These are phyloP conservation scores for Davidsoniella neocaledoniae DNA, from an alignment of 2,329 filamentous ascomycete species.

Conservation along the genomic window DNA sequence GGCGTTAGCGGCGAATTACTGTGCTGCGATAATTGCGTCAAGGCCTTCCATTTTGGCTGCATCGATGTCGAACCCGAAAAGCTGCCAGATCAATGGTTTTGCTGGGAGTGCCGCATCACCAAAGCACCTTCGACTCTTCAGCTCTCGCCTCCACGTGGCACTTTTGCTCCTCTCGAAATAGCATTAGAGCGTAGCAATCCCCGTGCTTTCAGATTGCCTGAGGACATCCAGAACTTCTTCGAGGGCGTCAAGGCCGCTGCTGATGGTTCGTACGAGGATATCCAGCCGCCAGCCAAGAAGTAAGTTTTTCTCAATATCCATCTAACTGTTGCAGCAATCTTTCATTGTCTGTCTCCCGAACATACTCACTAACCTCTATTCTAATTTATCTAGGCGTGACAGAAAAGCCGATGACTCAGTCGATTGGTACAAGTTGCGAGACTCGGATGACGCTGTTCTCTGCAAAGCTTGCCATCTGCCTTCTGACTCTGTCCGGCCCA, in stretches of 20 bases:
- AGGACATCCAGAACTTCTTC: conserved; percentile 56
- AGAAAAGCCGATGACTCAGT: conserved; percentile 41
- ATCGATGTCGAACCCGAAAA: conserved; percentile 56
- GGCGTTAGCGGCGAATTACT: conserved; percentile 69
- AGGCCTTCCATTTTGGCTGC: conserved; percentile 81
- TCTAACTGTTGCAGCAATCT: not conserved
- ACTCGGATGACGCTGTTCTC: conserved; percentile 56
- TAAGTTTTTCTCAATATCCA: not conserved
- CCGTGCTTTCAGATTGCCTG: conserved; percentile 55
- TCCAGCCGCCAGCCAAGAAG: conserved; percentile 20
- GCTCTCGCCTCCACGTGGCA: conserved; percentile 24
- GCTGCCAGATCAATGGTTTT: conserved; percentile 69
- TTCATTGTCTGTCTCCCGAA: too few relatives aligned
- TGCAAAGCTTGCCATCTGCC: conserved; percentile 61
- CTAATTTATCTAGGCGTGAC: not conserved
- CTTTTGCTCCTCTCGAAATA: conserved; percentile 46
- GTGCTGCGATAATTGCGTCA: conserved; percentile 83
- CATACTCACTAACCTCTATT: not conserved
- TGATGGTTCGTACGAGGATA: conserved; percentile 68
- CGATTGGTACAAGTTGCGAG: conserved; percentile 52
- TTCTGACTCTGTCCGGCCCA: conserved; percentile 45
- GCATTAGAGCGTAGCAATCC: conserved; percentile 52
- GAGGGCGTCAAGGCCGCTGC: conserved; percentile 60
- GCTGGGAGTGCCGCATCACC: conserved; percentile 47
- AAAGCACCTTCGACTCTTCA: conserved; percentile 17